phyloP scores from a whole-genome alignment of 2,329 filamentous ascomycete genomes.

The Sclerotinia nivalis region DNA sequence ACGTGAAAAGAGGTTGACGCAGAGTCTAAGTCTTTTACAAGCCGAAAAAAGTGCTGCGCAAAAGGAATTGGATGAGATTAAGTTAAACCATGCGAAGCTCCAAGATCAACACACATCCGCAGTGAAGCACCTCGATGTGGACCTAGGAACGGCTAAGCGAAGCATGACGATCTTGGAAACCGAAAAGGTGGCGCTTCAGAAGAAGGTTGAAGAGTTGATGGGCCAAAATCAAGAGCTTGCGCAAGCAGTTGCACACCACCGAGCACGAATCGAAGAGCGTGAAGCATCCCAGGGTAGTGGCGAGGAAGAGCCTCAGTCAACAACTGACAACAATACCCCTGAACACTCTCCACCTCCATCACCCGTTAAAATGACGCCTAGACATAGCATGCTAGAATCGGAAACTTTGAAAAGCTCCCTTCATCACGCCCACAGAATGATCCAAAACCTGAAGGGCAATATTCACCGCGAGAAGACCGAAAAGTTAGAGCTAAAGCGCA shows the following conservation, averaged over 20 bases:
- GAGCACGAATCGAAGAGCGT: constrained; percentile 66
- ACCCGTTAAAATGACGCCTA: constrained; percentile 85
- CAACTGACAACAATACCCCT: constrained; percentile 70
- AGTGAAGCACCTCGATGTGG: constrained; percentile 84
- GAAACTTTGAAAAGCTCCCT: constrained; percentile 95
- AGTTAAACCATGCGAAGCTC: constrained; percentile 74
- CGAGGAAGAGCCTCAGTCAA: constrained; percentile 64
- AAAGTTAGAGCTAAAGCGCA: constrained; percentile 90
- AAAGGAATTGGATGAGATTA: constrained; percentile 88
- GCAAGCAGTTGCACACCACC: constrained; percentile 73
- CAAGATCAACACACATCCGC: constrained; percentile 75
- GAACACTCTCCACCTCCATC: constrained; percentile 90
- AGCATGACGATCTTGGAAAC: constrained; percentile 75
- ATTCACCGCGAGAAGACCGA: constrained; percentile 98
- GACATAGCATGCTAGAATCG: constrained; percentile 88
- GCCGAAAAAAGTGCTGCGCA: constrained; percentile 76
- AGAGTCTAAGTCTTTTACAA: constrained; percentile 67
- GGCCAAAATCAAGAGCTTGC: constrained; percentile 90
- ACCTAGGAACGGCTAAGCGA: constrained; percentile 80
- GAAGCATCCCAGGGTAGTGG: constrained; percentile 59
- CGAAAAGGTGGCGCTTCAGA: constrained; percentile 76
- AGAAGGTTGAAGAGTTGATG: constrained; percentile 83
- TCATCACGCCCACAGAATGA: constrained; percentile 92
- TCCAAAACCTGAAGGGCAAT: constrained; percentile 91
- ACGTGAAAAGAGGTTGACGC: constrained; percentile 78